Conservation (phyloP, 2,329 filamentous ascomycete genomes). For the Rutstroemia sp. region DNA sequence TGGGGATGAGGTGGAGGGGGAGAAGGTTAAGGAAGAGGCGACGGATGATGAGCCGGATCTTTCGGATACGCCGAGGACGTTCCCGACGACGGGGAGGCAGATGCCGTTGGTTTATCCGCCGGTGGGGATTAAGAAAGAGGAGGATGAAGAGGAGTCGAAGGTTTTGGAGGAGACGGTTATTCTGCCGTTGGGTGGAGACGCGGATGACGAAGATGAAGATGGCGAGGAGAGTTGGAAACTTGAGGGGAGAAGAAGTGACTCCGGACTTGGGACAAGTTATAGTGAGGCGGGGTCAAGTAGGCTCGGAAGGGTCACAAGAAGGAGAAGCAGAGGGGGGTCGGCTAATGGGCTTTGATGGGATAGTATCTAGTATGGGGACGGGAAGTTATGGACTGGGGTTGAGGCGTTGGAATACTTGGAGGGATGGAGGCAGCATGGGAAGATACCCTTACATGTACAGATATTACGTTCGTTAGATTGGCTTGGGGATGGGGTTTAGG, state of each 20-base stretch:
- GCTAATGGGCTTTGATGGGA: background rate
- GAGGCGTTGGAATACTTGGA: background rate
- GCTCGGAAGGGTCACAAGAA: slow-evolving; percentile 17
- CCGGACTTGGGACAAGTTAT: slow-evolving; percentile 48
- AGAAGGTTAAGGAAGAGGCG: slow-evolving; percentile 15
- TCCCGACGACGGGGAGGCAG: slow-evolving; percentile 37
- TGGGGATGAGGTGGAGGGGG: slow-evolving; percentile 9
- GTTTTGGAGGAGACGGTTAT: slow-evolving; percentile 19
- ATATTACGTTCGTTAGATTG: too few species aligned
- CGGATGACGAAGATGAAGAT: slow-evolving; percentile 42
- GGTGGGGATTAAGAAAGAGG: slow-evolving; percentile 26
- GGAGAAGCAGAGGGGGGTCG: slow-evolving; percentile 13
- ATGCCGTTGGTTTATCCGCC: slow-evolving; percentile 34
- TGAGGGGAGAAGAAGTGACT: slow-evolving; percentile 33
- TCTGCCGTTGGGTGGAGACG: slow-evolving; percentile 33
- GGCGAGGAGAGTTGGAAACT: slow-evolving; percentile 28
- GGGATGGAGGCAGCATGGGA: background rate
- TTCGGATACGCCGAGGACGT: slow-evolving; percentile 39
- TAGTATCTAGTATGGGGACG: background rate
- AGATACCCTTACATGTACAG: background rate
- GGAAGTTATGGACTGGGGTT: background rate
- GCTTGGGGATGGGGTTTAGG: too few species aligned
- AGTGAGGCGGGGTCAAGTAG: slow-evolving; percentile 32
- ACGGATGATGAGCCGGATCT: slow-evolving; percentile 28
- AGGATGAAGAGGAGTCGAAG: slow-evolving; percentile 24